Percentiles rank a stretch among this genome's conserved stretches.
These are phyloP conservation scores for Trichosanthes truncata DNA, from an alignment of 306 rosid genomes.

Conservation along the genomic window DNA sequence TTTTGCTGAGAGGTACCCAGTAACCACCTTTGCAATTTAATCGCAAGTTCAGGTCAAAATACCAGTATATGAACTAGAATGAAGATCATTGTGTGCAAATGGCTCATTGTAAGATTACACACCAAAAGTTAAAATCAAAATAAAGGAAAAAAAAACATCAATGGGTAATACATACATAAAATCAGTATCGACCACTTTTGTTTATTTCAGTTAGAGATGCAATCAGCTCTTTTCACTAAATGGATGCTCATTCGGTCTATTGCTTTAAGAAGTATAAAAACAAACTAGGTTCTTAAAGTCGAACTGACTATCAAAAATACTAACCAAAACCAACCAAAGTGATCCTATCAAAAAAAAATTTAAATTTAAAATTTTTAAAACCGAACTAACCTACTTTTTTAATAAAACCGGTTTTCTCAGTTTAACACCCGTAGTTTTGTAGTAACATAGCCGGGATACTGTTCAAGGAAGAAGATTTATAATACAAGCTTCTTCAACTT, in stretches of 20 bases:
- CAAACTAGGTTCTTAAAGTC: not conserved
- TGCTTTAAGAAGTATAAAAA: not conserved
- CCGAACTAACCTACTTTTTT: not conserved
- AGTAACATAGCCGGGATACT: not conserved
- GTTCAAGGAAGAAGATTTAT: not conserved
- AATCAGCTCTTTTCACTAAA: not conserved
- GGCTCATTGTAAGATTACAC: not conserved
- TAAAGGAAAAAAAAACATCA: not conserved
- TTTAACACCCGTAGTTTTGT: not conserved
- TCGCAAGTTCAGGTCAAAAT: not conserved
- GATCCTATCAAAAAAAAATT: not conserved
- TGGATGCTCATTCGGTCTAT: not conserved
- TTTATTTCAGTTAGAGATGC: not conserved
- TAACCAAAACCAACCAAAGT: not conserved
- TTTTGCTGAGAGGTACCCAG: not conserved
- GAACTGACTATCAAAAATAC: not conserved
- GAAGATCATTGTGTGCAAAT: not conserved
- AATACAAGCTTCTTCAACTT: not conserved
- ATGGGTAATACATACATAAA: not conserved
- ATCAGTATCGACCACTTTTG: not conserved
- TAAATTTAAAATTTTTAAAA: not conserved
- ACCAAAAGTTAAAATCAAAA: not conserved
- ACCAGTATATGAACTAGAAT: not conserved
- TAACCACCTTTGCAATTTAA: not conserved
- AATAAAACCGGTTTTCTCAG: not conserved